Evolutionary conservation across 768 basidiomycete genomes (phyloP), one percentile per base, ranked within the genome.

Genomic region (Chalciporus pseudorubinellus): DNA sequence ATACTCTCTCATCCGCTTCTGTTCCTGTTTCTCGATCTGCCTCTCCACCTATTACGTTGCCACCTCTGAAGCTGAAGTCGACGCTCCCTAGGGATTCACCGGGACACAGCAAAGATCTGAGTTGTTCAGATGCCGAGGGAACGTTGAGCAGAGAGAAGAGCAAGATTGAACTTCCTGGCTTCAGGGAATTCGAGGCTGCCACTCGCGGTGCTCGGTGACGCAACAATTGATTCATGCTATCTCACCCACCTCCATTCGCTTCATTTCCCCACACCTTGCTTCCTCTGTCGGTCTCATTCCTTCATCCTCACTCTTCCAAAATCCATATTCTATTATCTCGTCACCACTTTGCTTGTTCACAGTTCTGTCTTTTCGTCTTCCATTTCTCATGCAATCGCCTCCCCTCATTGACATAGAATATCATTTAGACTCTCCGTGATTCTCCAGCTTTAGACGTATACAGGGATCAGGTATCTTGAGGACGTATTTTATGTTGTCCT

Each of bases 11-110:
- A 1, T 62, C 58, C 0, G 53, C 44, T 39, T 71, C 67, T 1
- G 52, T 77, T 29, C 87, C 88, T 8, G 74, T 72, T 3, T 87
- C 84, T 38, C 73, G 89, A 36, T 74, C 84, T n/a, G 72, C 73
- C 20, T 83, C 81, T 8, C 88, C 89, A 22, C 88, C 87, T 1
- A 89, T 90, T 52, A 81, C 74, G 46, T 69, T 91, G 4, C 78
- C 89, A 26, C 89, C 89, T 40, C 68, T 90, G 46, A 84, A 85
- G 59, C 68, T 79, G 31, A 67, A 65, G 43, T 61, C 72, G 51
- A 46, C 50, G 33, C 39, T 58, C 31, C 55, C 44, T 33, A 60
- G 50, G 29, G 51, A 54, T 18, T 9, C 55, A 19, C 43, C 54
- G 6, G 24, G 31, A 31, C 29, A 59, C 43, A 60, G 58, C 19